phyloP scores from a whole-genome alignment of 495 filamentous ascomycete genomes.

The Aspergillus nanangensis region DNA sequence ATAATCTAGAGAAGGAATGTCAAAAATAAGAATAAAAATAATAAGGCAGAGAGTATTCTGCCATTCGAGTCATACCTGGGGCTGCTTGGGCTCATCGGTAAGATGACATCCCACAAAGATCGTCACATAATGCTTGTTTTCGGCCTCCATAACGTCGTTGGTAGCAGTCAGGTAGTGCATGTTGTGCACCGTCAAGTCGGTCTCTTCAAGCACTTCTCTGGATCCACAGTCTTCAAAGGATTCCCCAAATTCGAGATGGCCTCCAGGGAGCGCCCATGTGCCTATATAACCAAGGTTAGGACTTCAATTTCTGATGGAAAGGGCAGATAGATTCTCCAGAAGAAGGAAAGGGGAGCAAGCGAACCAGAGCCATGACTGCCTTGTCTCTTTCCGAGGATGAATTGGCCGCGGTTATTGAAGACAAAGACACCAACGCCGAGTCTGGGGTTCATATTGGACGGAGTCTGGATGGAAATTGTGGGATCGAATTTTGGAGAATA shows the following conservation, averaged over 20 bases:
- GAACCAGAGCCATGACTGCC: conserved; percentile 35
- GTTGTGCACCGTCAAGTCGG: conserved; percentile 3
- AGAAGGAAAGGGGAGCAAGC: neutral
- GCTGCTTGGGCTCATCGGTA: neutral
- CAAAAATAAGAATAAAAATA: too few relatives aligned
- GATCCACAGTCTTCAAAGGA: conserved; percentile 11
- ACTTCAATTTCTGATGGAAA: too few relatives aligned
- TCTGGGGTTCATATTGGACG: conserved; percentile 13
- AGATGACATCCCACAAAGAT: conserved; percentile 9
- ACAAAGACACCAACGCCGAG: conserved; percentile 33
- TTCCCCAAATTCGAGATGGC: conserved; percentile 14
- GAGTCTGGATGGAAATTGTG: neutral
- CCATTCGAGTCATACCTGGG: conserved; percentile 4
- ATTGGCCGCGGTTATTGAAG: conserved; percentile 22
- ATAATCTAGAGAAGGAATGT: too few relatives aligned
- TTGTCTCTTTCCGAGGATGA: conserved; percentile 30
- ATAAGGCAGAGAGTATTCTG: too few relatives aligned
- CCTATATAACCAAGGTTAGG: too few relatives aligned
- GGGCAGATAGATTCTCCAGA: too few relatives aligned
- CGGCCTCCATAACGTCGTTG: conserved; percentile 13
- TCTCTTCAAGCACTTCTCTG: conserved; percentile 15
- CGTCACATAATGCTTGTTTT: conserved; percentile 18
- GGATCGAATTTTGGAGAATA: neutral
- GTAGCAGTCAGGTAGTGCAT: conserved; percentile 11
- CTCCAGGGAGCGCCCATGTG: conserved; percentile 20